Conservation (phyloP, 1,139 yeast genomes). For the Candida tetrigidarum region DNA sequence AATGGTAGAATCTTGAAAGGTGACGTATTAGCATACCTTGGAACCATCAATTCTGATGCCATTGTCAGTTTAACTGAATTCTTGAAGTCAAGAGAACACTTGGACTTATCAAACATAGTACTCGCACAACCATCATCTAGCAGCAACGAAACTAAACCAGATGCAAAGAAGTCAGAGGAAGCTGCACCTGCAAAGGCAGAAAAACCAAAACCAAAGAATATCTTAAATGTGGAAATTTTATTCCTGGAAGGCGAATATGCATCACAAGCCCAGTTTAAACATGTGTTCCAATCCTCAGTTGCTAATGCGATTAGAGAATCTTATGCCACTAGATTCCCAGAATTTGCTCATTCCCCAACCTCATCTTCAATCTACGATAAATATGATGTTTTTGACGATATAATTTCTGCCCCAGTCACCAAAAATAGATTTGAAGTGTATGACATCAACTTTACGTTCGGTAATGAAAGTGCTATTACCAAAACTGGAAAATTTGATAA, state of each 20-base stretch:
- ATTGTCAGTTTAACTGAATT: conserved; percentile 58
- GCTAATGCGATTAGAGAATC: conserved; percentile 37
- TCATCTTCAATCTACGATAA: conserved; percentile 25
- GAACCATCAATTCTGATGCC: conserved; percentile 61
- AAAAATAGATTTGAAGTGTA: conserved; percentile 58
- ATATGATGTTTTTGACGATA: conserved; percentile 69
- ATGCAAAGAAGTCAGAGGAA: conserved; percentile 14
- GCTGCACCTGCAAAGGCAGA: conserved; percentile 13
- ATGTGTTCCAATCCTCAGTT: conserved; percentile 35
- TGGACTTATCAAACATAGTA: conserved; percentile 78
- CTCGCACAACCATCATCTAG: conserved; percentile 46
- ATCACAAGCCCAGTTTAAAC: conserved; percentile 32
- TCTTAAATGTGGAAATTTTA: conserved; percentile 29
- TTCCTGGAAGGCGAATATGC: conserved; percentile 31
- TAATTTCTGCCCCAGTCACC: conserved; percentile 60
- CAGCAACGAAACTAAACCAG: conserved; percentile 15
- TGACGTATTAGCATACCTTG: conserved; percentile 85
- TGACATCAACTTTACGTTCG: conserved; percentile 33
- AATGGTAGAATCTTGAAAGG: conserved; percentile 88
- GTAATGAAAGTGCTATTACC: conserved; percentile 16
- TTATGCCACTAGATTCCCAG: conserved; percentile 48
- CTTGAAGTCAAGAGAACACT: conserved; percentile 60
- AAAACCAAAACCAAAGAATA: conserved; percentile 33
- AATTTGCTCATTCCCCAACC: conserved; percentile 50
- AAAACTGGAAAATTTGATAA: conserved; percentile 21